Base-by-base conservation (phyloP, 805 yeast genomes). In the Yarrowia osloensis region DNA sequence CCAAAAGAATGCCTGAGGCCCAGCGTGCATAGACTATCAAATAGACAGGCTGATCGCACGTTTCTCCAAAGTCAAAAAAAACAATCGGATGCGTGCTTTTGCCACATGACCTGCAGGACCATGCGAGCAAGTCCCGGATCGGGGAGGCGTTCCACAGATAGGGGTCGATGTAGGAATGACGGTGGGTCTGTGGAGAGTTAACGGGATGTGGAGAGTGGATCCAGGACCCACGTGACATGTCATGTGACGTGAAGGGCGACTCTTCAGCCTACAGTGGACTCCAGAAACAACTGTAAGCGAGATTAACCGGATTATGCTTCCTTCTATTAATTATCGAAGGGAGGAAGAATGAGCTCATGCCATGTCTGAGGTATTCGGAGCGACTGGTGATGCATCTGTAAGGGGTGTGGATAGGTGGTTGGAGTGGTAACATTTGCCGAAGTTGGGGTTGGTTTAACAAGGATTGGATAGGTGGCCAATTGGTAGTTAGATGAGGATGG, bases 51-150 rank as follows among this genome's bases (percentile, higher is more conserved):
- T 29, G 55, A 49, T 49, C 55, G 26, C n/a, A 13, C 55, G 55
- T 26, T 17, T 46, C 31, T 8, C 33, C 54, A 47, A 47, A 47
- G 52, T 47, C 33, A 46, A 24, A 24, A 46, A 47, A 28, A 24
- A 11, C 5, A 5, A 26, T 15, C 9, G 9, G 3, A 17, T 13
- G 26, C 28, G 29, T 44, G 50, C 21, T 15, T 22, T n/a, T 26
- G 52, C 22, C 52, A n/a, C 52, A 28, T 21, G 26, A 6, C 17
- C 35, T 31, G 39, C 39, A 31, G 9, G 15, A 15, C 15, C 57
- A 50, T 50, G 57, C 40, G 57, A 50, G 55, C 40, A 50, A 50
- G 37, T 19, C 39, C 55, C 55, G 55, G 55, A 49, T 49, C 39
- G 39, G 55, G 55, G 37, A 28, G 35, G n/a, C 29, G 26, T 17